These are phyloP conservation scores for Brassica incana DNA, from an alignment of 345 rosid species.

Conservation along the genomic window DNA sequence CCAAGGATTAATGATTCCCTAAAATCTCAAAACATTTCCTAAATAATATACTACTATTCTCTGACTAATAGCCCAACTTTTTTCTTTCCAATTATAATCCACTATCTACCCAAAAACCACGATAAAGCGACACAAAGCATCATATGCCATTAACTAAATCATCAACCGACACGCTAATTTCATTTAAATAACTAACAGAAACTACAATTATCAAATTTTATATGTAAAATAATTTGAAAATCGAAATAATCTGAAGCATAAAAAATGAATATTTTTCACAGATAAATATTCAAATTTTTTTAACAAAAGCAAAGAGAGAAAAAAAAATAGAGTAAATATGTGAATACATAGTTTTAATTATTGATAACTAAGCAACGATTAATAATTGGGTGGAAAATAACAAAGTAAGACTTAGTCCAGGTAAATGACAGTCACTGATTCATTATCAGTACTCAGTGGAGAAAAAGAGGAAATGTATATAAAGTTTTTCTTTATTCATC, in stretches of 20 bases:
- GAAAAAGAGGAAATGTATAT: background rate
- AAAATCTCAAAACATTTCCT: background rate
- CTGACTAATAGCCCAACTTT: background rate
- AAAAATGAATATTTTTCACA: background rate
- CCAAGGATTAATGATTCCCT: background rate
- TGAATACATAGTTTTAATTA: background rate
- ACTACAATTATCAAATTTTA: background rate
- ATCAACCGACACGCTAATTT: conserved; percentile 14
- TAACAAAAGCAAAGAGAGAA: no score
- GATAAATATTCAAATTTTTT: background rate
- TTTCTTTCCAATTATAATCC: conserved; percentile 13
- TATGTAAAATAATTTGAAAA: background rate
- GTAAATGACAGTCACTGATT: background rate
- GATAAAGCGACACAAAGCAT: background rate
- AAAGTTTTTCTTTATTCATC: background rate
- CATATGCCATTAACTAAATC: background rate
- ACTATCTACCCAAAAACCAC: conserved; percentile 16
- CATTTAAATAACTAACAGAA: background rate
- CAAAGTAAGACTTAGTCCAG: background rate
- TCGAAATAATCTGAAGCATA: background rate
- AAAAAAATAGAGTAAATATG: background rate
- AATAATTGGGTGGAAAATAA: background rate
- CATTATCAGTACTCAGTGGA: background rate
- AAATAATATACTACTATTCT: background rate
- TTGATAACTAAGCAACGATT: no score